Percentiles rank a stretch among this genome's conserved stretches.
These are phyloP conservation scores for Biscogniauxia sp. DNA, from an alignment of 2,329 filamentous ascomycete species.

Conservation along the genomic window DNA sequence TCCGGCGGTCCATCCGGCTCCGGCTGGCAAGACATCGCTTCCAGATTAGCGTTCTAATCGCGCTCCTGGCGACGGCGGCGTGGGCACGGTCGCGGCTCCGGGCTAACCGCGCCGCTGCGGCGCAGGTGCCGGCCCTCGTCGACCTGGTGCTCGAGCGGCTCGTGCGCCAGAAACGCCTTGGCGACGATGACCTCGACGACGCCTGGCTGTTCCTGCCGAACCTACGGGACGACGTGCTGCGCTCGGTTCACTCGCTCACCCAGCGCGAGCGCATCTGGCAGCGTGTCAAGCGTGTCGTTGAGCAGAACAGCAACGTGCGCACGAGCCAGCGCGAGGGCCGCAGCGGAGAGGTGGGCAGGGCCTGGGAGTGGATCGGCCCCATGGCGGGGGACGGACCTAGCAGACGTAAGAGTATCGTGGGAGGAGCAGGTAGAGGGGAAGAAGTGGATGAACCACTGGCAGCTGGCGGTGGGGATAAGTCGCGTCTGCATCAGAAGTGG, in stretches of 20 bases:
- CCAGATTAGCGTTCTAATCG: constrained; percentile 68
- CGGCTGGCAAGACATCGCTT: constrained; percentile 84
- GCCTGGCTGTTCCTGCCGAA: constrained; percentile 85
- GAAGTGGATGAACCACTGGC: constrained; percentile 35
- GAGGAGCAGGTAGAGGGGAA: constrained; percentile 45
- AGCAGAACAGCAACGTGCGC: constrained; percentile 90
- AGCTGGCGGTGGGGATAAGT: constrained; percentile 19
- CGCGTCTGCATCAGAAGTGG: constrained; percentile 37
- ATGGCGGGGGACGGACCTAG: constrained; percentile 44
- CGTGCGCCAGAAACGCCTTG: constrained; percentile 78
- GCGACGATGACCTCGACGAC: constrained; percentile 66
- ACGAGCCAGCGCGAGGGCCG: constrained; percentile 66
- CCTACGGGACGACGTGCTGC: constrained; percentile 84
- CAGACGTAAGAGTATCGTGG: constrained; percentile 43
- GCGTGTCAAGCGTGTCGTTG: constrained; percentile 78
- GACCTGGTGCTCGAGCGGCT: constrained; percentile 81
- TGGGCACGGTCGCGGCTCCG: constrained; percentile 66
- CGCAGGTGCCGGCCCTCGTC: constrained; percentile 78
- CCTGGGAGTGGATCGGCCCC: constrained; percentile 70
- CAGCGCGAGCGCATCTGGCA: constrained; percentile 82
- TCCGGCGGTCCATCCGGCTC: constrained; percentile 75
- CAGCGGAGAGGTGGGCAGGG: constrained; percentile 63
- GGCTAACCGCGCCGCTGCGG: constrained; percentile 62
- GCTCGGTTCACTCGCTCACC: constrained; percentile 72
- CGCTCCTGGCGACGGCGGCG: constrained; percentile 46